Conservation (phyloP, 441 rosid genomes). For the Flueggea neowawraea region DNA sequence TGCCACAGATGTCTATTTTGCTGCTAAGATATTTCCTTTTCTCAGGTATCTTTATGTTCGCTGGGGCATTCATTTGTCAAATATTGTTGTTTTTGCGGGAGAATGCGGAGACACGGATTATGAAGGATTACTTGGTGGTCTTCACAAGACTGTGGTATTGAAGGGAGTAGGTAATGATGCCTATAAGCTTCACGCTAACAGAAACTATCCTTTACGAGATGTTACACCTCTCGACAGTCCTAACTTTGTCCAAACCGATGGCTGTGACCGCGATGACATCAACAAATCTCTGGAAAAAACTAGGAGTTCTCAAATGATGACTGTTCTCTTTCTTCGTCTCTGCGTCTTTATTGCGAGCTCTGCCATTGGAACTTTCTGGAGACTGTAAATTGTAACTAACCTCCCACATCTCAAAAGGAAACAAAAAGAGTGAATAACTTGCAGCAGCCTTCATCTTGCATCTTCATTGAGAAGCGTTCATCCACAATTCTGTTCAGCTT, state of each 20-base stretch:
- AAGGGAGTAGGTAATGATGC: conserved; percentile 53
- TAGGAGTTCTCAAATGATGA: conserved; percentile 30
- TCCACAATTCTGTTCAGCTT: too few relatives aligned
- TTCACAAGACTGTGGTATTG: conserved; percentile 66
- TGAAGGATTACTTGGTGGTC: conserved; percentile 73
- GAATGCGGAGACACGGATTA: conserved; percentile 79
- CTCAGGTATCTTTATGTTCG: conserved; percentile 69
- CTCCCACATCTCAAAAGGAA: too few relatives aligned
- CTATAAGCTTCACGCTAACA: conserved; percentile 47
- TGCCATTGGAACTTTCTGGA: too few relatives aligned
- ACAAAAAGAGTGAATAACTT: too few relatives aligned
- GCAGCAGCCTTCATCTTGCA: too few relatives aligned
- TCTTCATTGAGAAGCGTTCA: too few relatives aligned
- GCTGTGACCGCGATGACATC: conserved; percentile 30
- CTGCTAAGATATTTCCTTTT: not conserved
- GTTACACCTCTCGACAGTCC: conserved; percentile 53
- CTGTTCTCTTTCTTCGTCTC: too few relatives aligned
- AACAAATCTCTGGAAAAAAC: conserved; percentile 41
- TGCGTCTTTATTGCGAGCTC: too few relatives aligned
- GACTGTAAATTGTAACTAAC: too few relatives aligned
- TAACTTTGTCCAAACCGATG: conserved; percentile 36
- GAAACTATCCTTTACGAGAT: conserved; percentile 64
- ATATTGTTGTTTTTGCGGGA: conserved; percentile 60
- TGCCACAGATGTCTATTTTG: not conserved
- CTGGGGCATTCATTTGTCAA: conserved; percentile 65